Evolutionary conservation across 2,329 filamentous ascomycete genomes (phyloP), one percentile per base, ranked within the genome.

Genomic region (Microdochium paspali): DNA sequence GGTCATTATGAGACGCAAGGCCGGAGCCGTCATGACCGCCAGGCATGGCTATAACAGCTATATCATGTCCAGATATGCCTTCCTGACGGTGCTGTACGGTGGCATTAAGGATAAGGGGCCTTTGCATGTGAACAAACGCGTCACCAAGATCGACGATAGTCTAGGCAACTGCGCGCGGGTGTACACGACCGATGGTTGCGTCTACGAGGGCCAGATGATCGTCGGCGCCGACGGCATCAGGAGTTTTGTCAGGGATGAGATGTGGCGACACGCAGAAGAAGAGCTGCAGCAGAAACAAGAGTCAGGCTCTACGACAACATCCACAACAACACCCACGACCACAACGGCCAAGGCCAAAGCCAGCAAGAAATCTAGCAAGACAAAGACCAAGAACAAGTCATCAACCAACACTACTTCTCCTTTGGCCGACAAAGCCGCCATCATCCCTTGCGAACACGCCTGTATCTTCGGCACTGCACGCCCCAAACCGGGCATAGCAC

Each of bases 211-310:
- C 0, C 56, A 62, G n/a, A 50, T 71, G 0, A 52, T 71, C 0
- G 56, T 70, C 0, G 67, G 69, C 0, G 62, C 65, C 1, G 69
- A 72, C 43, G 69, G 70, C 1, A 59, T 71, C n/a, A 59, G 68
- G 47, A 71, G 69, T 51, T 52, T 49, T 0, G 56, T 67, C 1
- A 55, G 69, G 7, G 40, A 51, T 3, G 60, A 66, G 48, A 61
- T 67, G 56, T 50, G 26, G 52, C 49, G 28, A 45, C 24, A 40
- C 35, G 35, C 35, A 15, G 35, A 21, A 15, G 35, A 21, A 20
- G 35, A 40, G 35, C 35, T 10, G 4, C n/a, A 40, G 18, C 6
- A 40, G 35, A 40, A 40, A 12, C 6, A 15, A n/a, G 15, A 18
- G 10, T n/a, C 10, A 49, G 55, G 5, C 48, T 58, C 2, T 58